Evolutionary conservation across 495 filamentous ascomycete species (phyloP), one percentile per base, ranked within the genome.

Genomic region (Cryomyces minteri): DNA sequence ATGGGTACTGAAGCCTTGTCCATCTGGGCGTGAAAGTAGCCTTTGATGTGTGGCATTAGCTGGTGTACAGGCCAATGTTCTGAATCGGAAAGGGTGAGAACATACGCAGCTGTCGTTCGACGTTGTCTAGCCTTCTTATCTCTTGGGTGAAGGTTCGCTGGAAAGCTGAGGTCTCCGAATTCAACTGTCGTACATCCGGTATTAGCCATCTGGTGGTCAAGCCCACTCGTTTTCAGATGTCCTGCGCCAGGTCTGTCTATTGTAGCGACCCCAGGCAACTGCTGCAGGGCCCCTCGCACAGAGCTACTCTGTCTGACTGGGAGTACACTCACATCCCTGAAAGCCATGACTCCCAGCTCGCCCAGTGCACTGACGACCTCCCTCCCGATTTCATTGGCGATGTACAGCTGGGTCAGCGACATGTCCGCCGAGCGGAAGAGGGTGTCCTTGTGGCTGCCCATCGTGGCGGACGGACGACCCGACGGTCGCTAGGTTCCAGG

Each of bases 371-470:
- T 94, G 47, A 96, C 84, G 52, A 94, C 88, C 69, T 99, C 90
- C 61, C 90, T 77, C 53, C 92, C 88, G 50, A 96, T 95, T 69
- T 99, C 90, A 55, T 94, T 95, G 51, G 90, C 84, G 56, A 96
- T 87, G 67, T 95, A 99, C 54, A 99, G 80, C 74, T 96, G 90
- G 60, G 92, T 92, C 76, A 99, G 79, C 73, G 86, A 93, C 90
- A 99, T 99, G 66, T 96, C 88, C 82, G 86, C 80, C 59, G 92
- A 96, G 71, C 92, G 90, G 81, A 99, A 95, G 70, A 94, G 80
- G 65, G 85, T 93, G 65, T 96, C 87, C 67, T 81, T 72, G 32
- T 58, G 68, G 28, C 59, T 53, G 46, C 61, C 70, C 72, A 76
- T 76, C 50, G 44, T 65, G 62, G 43, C 31, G 45, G 18, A 25